Conservation (phyloP, 495 filamentous ascomycete species). For the Penicillium bialowiezense region DNA sequence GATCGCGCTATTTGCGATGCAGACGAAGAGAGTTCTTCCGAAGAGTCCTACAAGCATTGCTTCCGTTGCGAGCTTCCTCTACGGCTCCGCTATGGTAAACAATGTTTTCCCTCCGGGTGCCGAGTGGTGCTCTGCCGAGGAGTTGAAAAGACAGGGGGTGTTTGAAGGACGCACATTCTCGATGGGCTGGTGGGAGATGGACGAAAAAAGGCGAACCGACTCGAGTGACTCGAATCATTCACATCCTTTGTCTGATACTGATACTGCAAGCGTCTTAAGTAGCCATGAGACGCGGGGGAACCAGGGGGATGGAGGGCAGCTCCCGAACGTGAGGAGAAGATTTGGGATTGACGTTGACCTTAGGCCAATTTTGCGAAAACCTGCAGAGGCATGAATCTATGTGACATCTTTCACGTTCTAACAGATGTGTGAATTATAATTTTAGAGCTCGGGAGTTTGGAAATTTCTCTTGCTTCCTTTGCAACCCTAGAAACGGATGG, state of each 20-base stretch:
- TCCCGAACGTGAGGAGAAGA: background rate
- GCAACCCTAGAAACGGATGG: too few relatives aligned
- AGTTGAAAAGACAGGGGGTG: constrained; percentile 3
- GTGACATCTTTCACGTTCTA: too few relatives aligned
- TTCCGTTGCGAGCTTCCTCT: constrained; percentile 23
- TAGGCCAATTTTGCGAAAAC: background rate
- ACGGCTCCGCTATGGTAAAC: constrained; percentile 15
- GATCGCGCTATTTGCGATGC: constrained; percentile 20
- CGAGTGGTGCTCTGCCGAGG: constrained; percentile 12
- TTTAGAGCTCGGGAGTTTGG: too few relatives aligned
- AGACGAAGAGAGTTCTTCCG: constrained; percentile 25
- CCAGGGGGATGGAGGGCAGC: background rate
- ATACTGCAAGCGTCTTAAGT: background rate
- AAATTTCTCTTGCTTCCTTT: too few relatives aligned
- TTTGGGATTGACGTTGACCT: constrained; percentile 7
- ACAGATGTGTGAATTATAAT: too few relatives aligned
- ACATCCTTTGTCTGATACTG: too few relatives aligned
- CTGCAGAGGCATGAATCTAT: too few relatives aligned
- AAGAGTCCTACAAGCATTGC: constrained; percentile 30
- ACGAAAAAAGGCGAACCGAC: background rate
- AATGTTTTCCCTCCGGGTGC: background rate
- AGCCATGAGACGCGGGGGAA: too few relatives aligned
- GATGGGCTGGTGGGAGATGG: constrained; percentile 12
- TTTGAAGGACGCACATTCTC: constrained; percentile 7
- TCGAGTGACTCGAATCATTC: too few relatives aligned